Percentiles rank a stretch among this genome's conserved stretches.
Conservation (phyloP, 345 rosid genomes). For the Syzygium grande region DNA sequence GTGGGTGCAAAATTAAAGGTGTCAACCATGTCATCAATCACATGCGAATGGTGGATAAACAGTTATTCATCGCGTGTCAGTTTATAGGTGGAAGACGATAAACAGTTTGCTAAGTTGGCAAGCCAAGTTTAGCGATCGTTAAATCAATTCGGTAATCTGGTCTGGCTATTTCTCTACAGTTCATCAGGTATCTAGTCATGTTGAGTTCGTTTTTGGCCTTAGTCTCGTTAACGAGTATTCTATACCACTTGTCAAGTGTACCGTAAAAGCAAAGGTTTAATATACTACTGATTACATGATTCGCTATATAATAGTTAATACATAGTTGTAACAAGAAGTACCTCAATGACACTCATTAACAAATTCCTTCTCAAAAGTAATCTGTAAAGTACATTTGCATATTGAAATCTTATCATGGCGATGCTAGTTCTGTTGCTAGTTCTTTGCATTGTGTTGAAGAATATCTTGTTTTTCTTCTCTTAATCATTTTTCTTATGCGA, state of each 20-base stretch:
- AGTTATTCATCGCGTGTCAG: not conserved
- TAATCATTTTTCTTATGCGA: not conserved
- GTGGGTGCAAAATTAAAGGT: not conserved
- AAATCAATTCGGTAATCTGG: not conserved
- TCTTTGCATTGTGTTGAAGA: not conserved
- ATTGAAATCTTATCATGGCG: not conserved
- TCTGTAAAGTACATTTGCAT: not conserved
- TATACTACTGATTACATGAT: not conserved
- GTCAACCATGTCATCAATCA: not conserved
- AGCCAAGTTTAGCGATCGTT: not conserved
- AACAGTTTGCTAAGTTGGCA: not conserved
- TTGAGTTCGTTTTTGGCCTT: not conserved
- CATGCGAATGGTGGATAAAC: not conserved
- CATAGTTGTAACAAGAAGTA: not conserved
- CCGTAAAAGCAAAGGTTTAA: not conserved
- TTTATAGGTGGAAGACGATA: not conserved
- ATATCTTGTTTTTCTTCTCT: not conserved
- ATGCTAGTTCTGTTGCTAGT: not conserved
- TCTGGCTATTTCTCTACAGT: not conserved
- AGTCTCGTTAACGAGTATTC: not conserved
- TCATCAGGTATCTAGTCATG: not conserved
- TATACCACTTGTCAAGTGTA: not conserved
- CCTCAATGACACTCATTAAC: not conserved
- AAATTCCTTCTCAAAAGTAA: not conserved
- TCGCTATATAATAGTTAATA: not conserved